phyloP scores from a whole-genome alignment of 352 stramenopile species.

The Phytophthora pinifolia region DNA sequence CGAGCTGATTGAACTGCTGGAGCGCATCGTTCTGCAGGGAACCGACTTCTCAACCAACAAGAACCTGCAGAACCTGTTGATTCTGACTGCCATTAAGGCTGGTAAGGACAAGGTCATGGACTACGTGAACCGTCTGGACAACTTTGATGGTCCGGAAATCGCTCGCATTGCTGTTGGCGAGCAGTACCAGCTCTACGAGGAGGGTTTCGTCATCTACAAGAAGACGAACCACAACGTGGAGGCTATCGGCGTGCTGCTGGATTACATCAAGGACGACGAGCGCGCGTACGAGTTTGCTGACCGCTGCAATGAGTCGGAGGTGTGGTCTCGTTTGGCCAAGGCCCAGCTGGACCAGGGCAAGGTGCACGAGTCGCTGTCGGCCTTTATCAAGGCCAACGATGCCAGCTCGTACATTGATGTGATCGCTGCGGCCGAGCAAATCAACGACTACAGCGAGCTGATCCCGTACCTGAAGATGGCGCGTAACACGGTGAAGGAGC shows the following conservation, averaged over 20 bases:
- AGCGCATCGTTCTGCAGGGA: conserved; percentile 99
- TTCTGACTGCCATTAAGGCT: conserved; percentile 99
- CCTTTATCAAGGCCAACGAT: conserved; percentile 99
- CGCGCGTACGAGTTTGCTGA: conserved; percentile 99
- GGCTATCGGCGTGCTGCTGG: conserved; percentile 91
- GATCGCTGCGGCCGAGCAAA: conserved; percentile 96
- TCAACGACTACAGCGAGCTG: conserved; percentile 96
- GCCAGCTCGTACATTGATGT: conserved; percentile 97
- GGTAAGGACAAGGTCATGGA: conserved; percentile 98
- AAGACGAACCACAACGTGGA: conserved; percentile 98
- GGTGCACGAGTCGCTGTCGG: conserved; percentile 97
- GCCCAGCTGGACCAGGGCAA: conserved; percentile 96
- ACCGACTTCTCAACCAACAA: conserved; percentile 99
- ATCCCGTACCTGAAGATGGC: conserved; percentile 99
- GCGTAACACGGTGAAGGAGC: conserved; percentile 98
- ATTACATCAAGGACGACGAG: conserved; percentile 98
- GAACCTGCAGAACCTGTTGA: conserved; percentile 99
- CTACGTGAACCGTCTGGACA: conserved; percentile 99
- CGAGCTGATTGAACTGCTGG: conserved; percentile 99
- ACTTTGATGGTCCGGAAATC: conserved; percentile 99
- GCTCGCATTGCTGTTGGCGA: conserved; percentile 98
- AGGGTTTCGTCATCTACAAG: conserved; percentile 99
- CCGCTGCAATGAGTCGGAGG: conserved; percentile 97
- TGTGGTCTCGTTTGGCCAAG: conserved; percentile 99
- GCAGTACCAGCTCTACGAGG: conserved; percentile 99